Base-by-base conservation (phyloP, 495 filamentous ascomycete species). In the Delitschia confertaspora region DNA sequence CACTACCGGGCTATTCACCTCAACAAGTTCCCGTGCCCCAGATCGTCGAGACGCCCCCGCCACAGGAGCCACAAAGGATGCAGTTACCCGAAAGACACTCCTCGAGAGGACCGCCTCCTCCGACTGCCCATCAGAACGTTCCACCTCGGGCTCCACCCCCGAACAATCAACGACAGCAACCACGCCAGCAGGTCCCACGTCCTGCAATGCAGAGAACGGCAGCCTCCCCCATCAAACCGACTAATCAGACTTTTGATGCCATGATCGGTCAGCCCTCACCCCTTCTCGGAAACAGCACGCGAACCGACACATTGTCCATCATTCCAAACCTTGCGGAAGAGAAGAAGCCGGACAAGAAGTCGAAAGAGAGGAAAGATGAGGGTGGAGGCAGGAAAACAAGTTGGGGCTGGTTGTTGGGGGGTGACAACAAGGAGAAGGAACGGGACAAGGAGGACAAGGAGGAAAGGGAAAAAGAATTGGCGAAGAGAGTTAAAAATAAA, bases 221-320 rank as follows among this genome's bases (percentile, higher is more conserved):
- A 14, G 14, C 14, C 10, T 43, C 51, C 21, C 52, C 52, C 3
- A 55, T 55, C 47, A 50, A 55, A 22, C 32, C 53, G 25, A 38
- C 69, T 11, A 48, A 46, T 19, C 59, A 72, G 40, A 71, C 65
- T 3, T 62, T 82, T 23, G 75, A 75, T 51, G 78, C 85, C 26
- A 75, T 83, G 53, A 66, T 74, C 9, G 67, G 69, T 11, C 68
- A 72, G 40, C 73, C 79, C n/a, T 76, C 80, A 5, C 70, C 78
- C 19, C 62, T 89, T 1, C 80, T 83, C 8, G 86, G 82, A 14
- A 82, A 79, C 51, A 77, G 66, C 30, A 79, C 72, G 0, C 73
- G 81, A 13, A 93, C 83, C 1, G 85, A 88, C 58, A 79, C 70
- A 42, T 69, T 93, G 10, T 88, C 85, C 1, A 85, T 88, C 56